Base-by-base conservation (phyloP, 352 stramenopile genomes). In the Pythium inflatum region DNA sequence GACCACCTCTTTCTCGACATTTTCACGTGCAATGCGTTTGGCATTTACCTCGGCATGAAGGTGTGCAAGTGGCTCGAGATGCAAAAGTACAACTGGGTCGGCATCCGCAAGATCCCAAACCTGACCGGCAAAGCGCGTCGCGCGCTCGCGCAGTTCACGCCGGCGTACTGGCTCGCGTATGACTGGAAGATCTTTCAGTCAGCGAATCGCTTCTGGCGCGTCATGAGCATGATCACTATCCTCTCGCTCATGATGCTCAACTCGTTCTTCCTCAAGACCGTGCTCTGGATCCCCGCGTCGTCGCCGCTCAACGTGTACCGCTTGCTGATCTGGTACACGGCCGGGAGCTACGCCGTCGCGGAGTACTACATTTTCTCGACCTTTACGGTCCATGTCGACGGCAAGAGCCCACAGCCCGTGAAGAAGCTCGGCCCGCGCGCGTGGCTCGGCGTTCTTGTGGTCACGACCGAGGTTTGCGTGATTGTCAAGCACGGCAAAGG, bases 251-350 rank as follows among this genome's bases (percentile, higher is more conserved):
- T 97, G 79, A 96, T 98, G 90, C 84, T 98, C 62, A 98, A 98
- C 81, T 97, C 93, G 71, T 98, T 98, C 78, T 98, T 98, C 82
- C 85, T 98, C 57, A 96, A 97, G 82, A 96, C 92, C 28, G 90
- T 96, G 73, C 78, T 98, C 20, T 96, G 93, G 81, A 88, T 98
- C 48, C 89, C 89, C 34, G 82, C 87, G 24, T 93, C 86, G 45
- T 94, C 83, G 62, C 83, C 79, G 55, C 74, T 95, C 31, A 97
- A 97, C 63, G 80, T 94, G 13, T 91, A 85, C 57, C 86, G 89
- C 31, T 75, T 97, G 30, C 60, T 71, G 0, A 85, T 95, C 27
- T 94, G 87, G 86, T 94, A 94, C 75, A 91, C 83, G n/a, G 86
- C 87, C 40, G 89, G 88, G 28, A 94, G 85, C 70, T 95, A 94